Evolutionary conservation across 768 basidiomycete genomes (phyloP), one percentile per base, ranked within the genome.

Genomic region (Naganishia vishniacii): DNA sequence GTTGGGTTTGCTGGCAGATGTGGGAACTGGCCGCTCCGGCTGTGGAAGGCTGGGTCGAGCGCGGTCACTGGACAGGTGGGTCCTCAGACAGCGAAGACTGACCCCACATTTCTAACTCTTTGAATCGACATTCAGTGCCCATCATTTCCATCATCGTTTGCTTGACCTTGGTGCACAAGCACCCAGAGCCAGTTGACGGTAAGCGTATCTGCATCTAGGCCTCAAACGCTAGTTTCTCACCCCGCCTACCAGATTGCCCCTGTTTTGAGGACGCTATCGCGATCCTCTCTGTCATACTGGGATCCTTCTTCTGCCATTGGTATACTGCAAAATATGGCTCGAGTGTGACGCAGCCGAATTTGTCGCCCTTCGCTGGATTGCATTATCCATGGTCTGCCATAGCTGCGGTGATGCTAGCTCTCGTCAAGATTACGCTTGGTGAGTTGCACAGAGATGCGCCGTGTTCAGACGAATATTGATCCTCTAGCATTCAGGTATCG

Each of bases 231-330:
- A 32, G 7, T 20, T 13, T 31, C 29, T 41, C 20, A 25, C 46
- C 26, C 23, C 42, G 40, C 12, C 6, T 15, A 12, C 16, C 45
- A 65, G 91, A 94, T 71, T 97, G 94, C 69, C 94, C 94, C 1
- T 97, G 94, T 77, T 99, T 95, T 77, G 94, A 95, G 73, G 94
- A 98, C 72, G 90, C 93, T 3, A 93, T 97, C 56, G 91, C 94
- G 0, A 87, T 92, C 34, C 79, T 88, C n/a, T 86, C 88, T 26
- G 91, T 91, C 44, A 81, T 89, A 18, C 80, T 88, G 37, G 94
- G 94, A n/a, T 79, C 81, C 20, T 78, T 83, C 25, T 73, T 91
- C 0, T 84, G 84, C 0, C 81, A 83, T 46, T 95, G 92, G 91
- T 78, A 79, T 49, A 80, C 76, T 29, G 81, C 67, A 1, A 56